Base-by-base conservation (phyloP, 2,329 filamentous ascomycete genomes). In the Colletotrichum sp. region DNA sequence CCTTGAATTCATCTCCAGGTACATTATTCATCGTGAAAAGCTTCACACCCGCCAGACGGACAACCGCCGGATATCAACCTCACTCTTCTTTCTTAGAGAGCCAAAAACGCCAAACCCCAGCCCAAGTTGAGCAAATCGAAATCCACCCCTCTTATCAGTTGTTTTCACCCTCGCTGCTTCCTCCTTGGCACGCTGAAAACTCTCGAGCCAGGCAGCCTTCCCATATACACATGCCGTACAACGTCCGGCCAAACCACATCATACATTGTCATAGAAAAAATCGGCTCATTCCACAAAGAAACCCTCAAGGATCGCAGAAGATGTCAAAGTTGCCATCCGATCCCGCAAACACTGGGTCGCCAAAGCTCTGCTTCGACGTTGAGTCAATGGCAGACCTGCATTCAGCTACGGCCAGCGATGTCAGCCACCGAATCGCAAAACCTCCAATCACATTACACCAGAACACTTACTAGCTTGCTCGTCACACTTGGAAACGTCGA, bases 401-500 rank as follows among this genome's bases (percentile, higher is more conserved):
- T 55, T 83, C 72, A 4, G 81, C 88, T 88, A 75, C 26, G 1
- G 28, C 68, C 49, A 21, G 13, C 21, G 30, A 16, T 15, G 64
- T 49, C 55, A 44, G 57, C 63, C 28, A 52, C 44, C 32, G 30
- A 3, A 13, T 36, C 34, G 5, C 13, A 65, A 59, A 6, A 26
- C 18, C 16, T 12, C 15, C 12, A 62, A 15, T 21, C 7, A 52
- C 13, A 57, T 8, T 32, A 28, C 62, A 62, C 15, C 30, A n/a
- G 12, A 26, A 8, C 28, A 83, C 88, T 81, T 63, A 89, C 88
- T 81, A 49, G 82, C 83, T 78, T 90, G 88, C 18, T 81, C 77
- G 70, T 90, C 87, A 72, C 88, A 90, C 32, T 88, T 85, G 36
- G 80, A 75, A 2, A 89, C 88, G 8, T 78, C 76, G 69, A 89